Evolutionary conservation across 2,329 filamentous ascomycete species (phyloP).

Genomic region (Botrytis squamosa): DNA sequence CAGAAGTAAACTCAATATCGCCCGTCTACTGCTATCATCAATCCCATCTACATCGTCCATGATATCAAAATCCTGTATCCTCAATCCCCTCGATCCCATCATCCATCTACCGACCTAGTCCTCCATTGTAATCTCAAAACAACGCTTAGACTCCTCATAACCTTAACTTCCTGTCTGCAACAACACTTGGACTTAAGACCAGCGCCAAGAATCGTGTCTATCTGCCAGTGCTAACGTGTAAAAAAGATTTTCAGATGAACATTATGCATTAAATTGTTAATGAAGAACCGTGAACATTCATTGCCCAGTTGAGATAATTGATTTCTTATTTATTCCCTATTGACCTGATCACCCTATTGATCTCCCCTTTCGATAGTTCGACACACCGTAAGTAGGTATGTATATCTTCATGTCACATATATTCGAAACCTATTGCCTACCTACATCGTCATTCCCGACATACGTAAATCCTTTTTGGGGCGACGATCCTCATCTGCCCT

Average conservation of each 20-base stretch:
- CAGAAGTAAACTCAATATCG: neutral
- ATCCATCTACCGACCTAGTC: neutral
- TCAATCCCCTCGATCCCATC: neutral
- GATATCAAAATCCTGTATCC: neutral
- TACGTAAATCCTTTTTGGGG: conserved; percentile 15
- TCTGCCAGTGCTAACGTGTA: neutral
- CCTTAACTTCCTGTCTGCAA: conserved; percentile 12
- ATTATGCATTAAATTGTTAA: neutral
- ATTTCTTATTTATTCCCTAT: neutral
- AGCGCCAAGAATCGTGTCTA: neutral
- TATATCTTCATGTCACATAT: conserved; percentile 14
- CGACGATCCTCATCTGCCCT: conserved; percentile 31
- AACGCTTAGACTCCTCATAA: conserved; percentile 7
- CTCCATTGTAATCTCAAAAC: neutral
- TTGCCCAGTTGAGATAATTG: neutral
- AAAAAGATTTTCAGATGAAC: neutral
- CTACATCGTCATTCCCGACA: neutral
- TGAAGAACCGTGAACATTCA: neutral
- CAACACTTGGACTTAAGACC: conserved; percentile 9
- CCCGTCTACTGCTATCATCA: neutral
- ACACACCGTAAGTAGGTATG: neutral
- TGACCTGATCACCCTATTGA: neutral
- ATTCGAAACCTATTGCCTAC: neutral
- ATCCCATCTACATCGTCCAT: neutral
- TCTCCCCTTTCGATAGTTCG: neutral